Percentiles rank a stretch among this genome's conserved stretches.
Conservation (phyloP, 371 early-diverging fungal species). For the Dentiscutata heterogama region DNA sequence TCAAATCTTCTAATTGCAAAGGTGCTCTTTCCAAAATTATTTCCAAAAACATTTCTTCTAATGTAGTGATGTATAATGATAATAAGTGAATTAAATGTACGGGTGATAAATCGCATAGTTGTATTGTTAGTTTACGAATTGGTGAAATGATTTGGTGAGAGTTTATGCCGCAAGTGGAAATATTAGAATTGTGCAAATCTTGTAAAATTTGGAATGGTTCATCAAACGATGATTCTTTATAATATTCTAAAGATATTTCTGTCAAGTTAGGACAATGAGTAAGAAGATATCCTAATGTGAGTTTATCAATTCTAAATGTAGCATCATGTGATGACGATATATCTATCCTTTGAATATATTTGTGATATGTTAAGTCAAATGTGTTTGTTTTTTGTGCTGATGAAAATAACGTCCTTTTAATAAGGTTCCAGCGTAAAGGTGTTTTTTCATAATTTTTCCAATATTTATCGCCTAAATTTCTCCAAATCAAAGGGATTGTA, state of each 20-base stretch:
- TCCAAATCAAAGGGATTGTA: background rate
- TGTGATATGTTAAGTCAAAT: background rate
- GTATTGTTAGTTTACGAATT: slow-evolving; percentile 1
- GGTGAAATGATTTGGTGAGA: background rate
- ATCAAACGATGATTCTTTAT: background rate
- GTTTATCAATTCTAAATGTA: slow-evolving; percentile 2
- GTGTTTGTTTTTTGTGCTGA: background rate
- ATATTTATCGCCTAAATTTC: slow-evolving; percentile 8
- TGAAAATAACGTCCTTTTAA: background rate
- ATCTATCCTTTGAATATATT: slow-evolving; percentile 7
- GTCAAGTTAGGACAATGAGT: background rate
- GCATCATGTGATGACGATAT: background rate
- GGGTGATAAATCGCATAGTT: background rate
- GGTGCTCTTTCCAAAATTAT: background rate
- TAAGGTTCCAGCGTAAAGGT: background rate
- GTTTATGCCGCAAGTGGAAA: background rate
- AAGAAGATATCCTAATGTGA: background rate
- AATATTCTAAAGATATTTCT: slow-evolving; percentile 15
- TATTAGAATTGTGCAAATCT: background rate
- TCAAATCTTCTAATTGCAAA: background rate
- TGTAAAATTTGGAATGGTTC: slow-evolving; percentile 18
- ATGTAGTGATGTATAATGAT: background rate
- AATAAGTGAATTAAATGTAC: background rate
- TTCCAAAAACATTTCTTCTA: slow-evolving; percentile 1
- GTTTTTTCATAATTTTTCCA: background rate